A percentile compares a stretch with the other conserved stretches of the same genome.
Evolutionary conservation across 2,329 filamentous ascomycete genomes (phyloP).

Genomic region (Cadophora luteo-olivacea): DNA sequence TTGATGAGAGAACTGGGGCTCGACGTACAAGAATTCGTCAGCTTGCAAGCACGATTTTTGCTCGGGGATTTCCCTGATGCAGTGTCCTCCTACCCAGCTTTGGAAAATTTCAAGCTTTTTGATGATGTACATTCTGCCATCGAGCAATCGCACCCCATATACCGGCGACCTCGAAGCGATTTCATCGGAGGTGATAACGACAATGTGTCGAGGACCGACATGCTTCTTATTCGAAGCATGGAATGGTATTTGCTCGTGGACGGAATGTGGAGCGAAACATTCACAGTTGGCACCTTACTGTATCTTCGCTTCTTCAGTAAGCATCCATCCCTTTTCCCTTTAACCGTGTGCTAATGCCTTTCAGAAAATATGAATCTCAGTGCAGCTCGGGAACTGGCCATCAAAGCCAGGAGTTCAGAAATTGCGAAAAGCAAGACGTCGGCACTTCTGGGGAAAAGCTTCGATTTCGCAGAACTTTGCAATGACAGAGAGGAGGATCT

Average conservation of each 20-base stretch:
- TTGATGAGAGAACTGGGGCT: slow-evolving; percentile 79
- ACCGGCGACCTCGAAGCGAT: slow-evolving; percentile 70
- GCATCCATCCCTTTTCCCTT: slow-evolving; percentile 46
- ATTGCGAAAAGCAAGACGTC: slow-evolving; percentile 45
- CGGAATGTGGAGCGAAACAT: slow-evolving; percentile 74
- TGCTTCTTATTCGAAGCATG: slow-evolving; percentile 75
- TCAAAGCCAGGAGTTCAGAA: slow-evolving; percentile 56
- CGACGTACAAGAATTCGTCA: slow-evolving; percentile 75
- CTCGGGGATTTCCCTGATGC: slow-evolving; percentile 53
- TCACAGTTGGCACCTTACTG: slow-evolving; percentile 71
- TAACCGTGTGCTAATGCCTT: slow-evolving; percentile 31
- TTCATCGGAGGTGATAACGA: slow-evolving; percentile 74
- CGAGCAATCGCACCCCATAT: slow-evolving; percentile 49
- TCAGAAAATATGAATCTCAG: slow-evolving; percentile 53
- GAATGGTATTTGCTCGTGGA: slow-evolving; percentile 85
- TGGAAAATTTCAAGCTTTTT: slow-evolving; percentile 58
- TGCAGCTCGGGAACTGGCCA: slow-evolving; percentile 60
- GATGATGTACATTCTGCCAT: slow-evolving; percentile 27
- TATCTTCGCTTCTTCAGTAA: slow-evolving; percentile 85
- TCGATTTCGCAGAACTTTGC: slow-evolving; percentile 46
- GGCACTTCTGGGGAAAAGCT: slow-evolving; percentile 48
- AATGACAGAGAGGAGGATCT: slow-evolving; percentile 40
- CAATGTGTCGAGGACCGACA: slow-evolving; percentile 67
- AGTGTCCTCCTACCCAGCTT: slow-evolving; percentile 47
- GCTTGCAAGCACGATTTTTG: slow-evolving; percentile 65